Evolutionary conservation across 2,329 filamentous ascomycete species (phyloP), one percentile per base, ranked within the genome.

Genomic region (Coleophoma eucalyptorum): DNA sequence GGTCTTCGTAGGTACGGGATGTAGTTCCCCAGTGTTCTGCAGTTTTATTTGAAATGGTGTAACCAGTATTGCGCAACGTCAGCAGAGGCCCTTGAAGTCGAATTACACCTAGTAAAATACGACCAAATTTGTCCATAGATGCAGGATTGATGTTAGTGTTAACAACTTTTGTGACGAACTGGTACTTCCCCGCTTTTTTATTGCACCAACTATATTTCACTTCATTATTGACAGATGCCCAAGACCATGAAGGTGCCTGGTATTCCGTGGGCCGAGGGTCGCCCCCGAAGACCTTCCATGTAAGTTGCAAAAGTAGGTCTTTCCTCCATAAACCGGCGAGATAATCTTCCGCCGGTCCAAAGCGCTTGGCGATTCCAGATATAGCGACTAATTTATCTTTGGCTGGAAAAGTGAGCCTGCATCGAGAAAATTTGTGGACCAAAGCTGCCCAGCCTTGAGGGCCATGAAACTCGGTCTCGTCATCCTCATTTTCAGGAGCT

Each of bases 181-280:
- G 26, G 2, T 26, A 26, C 6, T 26, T 26, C 26, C 10, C 10
- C 26, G 10, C 26, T 26, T 26, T 26, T 26, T 26, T 8, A 26
- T 26, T 26, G 26, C 26, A 26, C 26, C 26, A 26, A 26, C 26
- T 26, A 26, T 26, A 26, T 26, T 26, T 26, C 26, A 38, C 35
- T 38, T 38, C 35, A 38, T 18, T 18, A 12, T 38, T 18, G 13
- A 69, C 78, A 54, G 16, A 42, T 21, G 47, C 38, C 47, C 47
- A 49, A n/a, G 47, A 49, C 47, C 47, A 49, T 40, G 47, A 43
- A 43, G 47, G 47, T 31, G 47, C 47, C 13, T 33, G 35, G 33
- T 49, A 49, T 16, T 31, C 19, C 16, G 26, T 46, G 20, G 31
- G 33, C 12, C 43, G 13, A 10, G 18, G 35, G 6, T 6, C 10